phyloP scores from a whole-genome alignment of 192 early-diverging fungal genomes.

The Backusella parvicylindrica region DNA sequence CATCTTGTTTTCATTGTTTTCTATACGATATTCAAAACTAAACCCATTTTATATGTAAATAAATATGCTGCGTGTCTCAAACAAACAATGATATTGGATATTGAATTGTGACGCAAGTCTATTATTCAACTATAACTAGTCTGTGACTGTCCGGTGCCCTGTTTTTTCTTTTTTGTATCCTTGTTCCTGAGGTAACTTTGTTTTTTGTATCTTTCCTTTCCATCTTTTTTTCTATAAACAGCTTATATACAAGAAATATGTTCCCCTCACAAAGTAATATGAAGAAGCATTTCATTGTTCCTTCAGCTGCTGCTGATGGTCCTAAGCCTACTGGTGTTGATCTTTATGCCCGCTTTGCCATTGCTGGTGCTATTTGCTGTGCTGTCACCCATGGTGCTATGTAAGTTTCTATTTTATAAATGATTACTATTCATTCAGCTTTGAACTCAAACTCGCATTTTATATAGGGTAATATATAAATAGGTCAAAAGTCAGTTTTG shows the following conservation, averaged over 20 bases:
- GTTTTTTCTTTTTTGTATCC: not conserved
- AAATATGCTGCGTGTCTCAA: not conserved
- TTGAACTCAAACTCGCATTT: not conserved
- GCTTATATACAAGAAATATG: conserved; percentile 9
- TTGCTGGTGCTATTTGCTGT: conserved; percentile 58
- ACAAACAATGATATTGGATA: not conserved
- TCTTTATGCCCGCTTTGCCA: conserved; percentile 54
- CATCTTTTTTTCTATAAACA: conserved; percentile 1
- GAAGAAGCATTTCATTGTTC: conserved; percentile 34
- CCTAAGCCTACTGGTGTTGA: conserved; percentile 41
- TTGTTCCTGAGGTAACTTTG: not conserved
- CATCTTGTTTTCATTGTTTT: not conserved
- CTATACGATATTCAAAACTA: not conserved
- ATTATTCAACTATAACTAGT: not conserved
- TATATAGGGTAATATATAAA: conserved; percentile 5
- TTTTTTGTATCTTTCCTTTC: not conserved
- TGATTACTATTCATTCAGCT: no score
- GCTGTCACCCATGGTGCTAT: conserved; percentile 59
- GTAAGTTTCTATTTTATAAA: conserved; percentile 6
- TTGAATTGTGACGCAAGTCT: not conserved
- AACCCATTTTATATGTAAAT: not conserved
- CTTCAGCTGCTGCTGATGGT: conserved; percentile 32
- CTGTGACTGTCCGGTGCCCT: conserved; percentile 2
- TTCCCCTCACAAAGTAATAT: conserved; percentile 26
- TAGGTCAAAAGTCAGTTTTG: not conserved